Evolutionary conservation across 1,284 basidiomycete genomes (phyloP).

Genomic region (Sanghuangporus weigelae): DNA sequence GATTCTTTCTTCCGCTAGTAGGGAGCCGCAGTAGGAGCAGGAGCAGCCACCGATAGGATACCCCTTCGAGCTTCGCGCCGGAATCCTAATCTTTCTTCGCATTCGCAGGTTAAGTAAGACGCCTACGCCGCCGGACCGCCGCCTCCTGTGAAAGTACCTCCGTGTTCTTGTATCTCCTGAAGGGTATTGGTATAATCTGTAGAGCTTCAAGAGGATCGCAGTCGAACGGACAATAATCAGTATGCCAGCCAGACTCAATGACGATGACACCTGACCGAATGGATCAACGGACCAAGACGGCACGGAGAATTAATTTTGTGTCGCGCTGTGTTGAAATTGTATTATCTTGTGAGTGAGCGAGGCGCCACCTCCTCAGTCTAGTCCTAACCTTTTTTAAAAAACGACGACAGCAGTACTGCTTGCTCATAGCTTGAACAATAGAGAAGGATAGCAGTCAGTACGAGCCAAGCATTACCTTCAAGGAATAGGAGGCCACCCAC

Average conservation of each 20-base stretch:
- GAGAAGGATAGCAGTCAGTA: background rate
- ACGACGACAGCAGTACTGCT: too few relatives aligned
- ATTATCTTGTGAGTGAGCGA: background rate
- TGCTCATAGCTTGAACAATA: background rate
- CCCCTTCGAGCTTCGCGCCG: too few relatives aligned
- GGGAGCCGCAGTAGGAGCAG: too few relatives aligned
- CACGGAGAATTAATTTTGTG: background rate
- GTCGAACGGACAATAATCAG: background rate
- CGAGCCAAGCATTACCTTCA: background rate
- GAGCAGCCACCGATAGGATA: too few relatives aligned
- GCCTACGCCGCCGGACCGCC: slow-evolving; percentile 3
- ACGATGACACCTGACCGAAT: background rate
- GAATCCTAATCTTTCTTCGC: too few relatives aligned
- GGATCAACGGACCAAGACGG: background rate
- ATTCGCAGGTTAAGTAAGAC: background rate
- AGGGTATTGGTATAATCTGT: background rate
- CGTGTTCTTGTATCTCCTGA: background rate
- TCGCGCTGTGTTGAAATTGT: background rate
- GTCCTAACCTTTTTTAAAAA: too few relatives aligned
- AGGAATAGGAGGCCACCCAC: background rate
- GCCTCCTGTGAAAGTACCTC: background rate
- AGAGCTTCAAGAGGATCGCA: background rate
- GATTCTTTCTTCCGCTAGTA: too few relatives aligned
- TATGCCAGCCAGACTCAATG: background rate
- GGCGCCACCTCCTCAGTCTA: background rate